Evolutionary conservation across 2,329 filamentous ascomycete species (phyloP).

Genomic region (Pseudogymnoascus sp.): DNA sequence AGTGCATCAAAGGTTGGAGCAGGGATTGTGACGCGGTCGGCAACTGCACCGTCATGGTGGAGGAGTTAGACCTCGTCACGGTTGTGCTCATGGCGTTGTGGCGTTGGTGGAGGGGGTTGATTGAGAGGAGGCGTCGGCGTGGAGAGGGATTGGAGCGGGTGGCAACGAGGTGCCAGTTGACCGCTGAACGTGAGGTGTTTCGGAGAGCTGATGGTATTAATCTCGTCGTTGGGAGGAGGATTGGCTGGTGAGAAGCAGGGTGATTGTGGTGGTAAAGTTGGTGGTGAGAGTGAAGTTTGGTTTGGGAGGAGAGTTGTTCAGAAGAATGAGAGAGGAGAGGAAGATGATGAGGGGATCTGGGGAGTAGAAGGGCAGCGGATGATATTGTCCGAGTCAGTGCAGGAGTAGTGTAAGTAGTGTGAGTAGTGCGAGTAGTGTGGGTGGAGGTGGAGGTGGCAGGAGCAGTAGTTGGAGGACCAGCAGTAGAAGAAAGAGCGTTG

Average conservation of each 20-base stretch:
- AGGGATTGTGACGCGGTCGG: not conserved
- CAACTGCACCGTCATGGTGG: not conserved
- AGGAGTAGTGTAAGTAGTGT: not conserved
- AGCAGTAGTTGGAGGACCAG: not conserved
- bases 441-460: not conserved
- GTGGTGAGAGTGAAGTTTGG: not conserved
- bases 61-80: conserved; percentile 1
- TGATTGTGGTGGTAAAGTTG: not conserved
- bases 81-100: not conserved
- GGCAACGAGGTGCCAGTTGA: not conserved
- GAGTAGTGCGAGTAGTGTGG: not conserved
- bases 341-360: not conserved
- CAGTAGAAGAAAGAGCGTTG: not conserved
- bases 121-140: not conserved
- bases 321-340: not conserved
- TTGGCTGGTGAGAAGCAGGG: not conserved
- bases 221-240: not conserved
- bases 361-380: not conserved
- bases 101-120: not conserved
- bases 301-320: not conserved
- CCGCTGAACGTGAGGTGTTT: not conserved
- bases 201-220: not conserved
- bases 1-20: not conserved
- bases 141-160: not conserved
- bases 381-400: not conserved